Evolutionary conservation across 176 grass and related monocot genomes (phyloP).

Genomic region (Ampelocalamus luodianensis): DNA sequence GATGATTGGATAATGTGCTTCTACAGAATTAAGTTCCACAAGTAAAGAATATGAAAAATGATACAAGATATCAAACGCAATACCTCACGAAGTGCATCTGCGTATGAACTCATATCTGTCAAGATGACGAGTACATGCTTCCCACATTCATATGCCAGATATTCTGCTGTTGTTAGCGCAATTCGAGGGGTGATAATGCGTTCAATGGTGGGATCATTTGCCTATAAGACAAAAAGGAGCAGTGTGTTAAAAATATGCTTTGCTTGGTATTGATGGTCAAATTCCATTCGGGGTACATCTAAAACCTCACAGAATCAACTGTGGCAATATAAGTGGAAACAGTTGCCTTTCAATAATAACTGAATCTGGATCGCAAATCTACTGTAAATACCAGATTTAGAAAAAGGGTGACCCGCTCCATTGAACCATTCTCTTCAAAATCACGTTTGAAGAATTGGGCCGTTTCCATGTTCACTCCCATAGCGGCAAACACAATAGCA

Average conservation of each 20-base stretch:
- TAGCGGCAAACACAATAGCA: slow-evolving; percentile 99
- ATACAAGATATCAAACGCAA: slow-evolving; percentile 19
- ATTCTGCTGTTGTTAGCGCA: slow-evolving; percentile 96
- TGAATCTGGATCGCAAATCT: neutral
- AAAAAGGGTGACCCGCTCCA: slow-evolving; percentile 98
- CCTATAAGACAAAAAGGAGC: slow-evolving; percentile 52
- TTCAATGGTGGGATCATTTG: slow-evolving; percentile 97
- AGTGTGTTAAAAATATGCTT: slow-evolving; percentile 19
- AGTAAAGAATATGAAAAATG: neutral
- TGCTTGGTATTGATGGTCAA: neutral
- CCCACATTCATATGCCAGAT: slow-evolving; percentile 98
- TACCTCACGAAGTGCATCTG: slow-evolving; percentile 99
- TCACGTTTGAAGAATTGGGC: slow-evolving; percentile 99
- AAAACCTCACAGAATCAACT: neutral
- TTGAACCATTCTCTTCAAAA: slow-evolving; percentile 99
- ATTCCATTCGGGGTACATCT: neutral
- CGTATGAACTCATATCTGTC: slow-evolving; percentile 99
- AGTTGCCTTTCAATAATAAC: neutral
- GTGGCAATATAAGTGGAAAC: neutral
- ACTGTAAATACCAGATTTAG: slow-evolving; percentile 83
- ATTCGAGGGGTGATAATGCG: slow-evolving; percentile 98
- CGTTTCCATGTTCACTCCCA: slow-evolving; percentile 99
- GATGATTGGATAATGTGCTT: slow-evolving; percentile 8
- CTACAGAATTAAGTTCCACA: neutral
- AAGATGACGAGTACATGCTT: slow-evolving; percentile 99